Percentiles rank a stretch among this genome's conserved stretches.
phyloP scores from a whole-genome alignment of 345 rosid species.

The Heritiera littoralis region DNA sequence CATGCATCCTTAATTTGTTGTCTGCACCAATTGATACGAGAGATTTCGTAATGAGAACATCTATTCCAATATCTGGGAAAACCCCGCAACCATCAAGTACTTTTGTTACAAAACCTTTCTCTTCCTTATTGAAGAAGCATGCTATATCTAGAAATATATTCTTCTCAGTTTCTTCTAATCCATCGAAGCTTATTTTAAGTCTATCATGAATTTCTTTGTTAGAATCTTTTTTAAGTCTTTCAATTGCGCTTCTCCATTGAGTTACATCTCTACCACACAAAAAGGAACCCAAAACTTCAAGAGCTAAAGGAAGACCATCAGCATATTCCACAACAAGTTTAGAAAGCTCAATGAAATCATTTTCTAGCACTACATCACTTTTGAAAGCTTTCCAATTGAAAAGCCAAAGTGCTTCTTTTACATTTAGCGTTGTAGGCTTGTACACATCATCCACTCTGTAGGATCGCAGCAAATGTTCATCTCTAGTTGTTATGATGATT shows the following conservation, averaged over 20 bases:
- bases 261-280: constrained; percentile 32
- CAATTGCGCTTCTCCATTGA: constrained; percentile 36
- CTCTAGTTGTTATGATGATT: constrained; percentile 60
- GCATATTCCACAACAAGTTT: constrained; percentile 41
- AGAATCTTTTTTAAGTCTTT: constrained; percentile 24
- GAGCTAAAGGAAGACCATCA: constrained; percentile 55
- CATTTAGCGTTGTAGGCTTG: constrained; percentile 45
- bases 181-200: constrained; percentile 42
- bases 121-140: constrained; percentile 30
- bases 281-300: constrained; percentile 65
- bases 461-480: constrained; percentile 30
- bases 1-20: constrained; percentile 30
- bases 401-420: constrained; percentile 35
- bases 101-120: constrained; percentile 12
- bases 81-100: not conserved
- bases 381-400: constrained; percentile 58
- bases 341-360: constrained; percentile 28
- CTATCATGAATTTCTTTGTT: constrained; percentile 29
- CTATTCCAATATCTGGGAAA: not conserved
- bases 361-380: constrained; percentile 40
- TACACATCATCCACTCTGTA: constrained; percentile 30
- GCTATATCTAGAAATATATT: constrained; percentile 38
- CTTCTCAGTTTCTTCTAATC: constrained; percentile 29
- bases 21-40: not conserved
- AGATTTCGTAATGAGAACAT: constrained; percentile 10